phyloP scores from a whole-genome alignment of 2,329 filamentous ascomycete species.

The Raffaelea arxii region DNA sequence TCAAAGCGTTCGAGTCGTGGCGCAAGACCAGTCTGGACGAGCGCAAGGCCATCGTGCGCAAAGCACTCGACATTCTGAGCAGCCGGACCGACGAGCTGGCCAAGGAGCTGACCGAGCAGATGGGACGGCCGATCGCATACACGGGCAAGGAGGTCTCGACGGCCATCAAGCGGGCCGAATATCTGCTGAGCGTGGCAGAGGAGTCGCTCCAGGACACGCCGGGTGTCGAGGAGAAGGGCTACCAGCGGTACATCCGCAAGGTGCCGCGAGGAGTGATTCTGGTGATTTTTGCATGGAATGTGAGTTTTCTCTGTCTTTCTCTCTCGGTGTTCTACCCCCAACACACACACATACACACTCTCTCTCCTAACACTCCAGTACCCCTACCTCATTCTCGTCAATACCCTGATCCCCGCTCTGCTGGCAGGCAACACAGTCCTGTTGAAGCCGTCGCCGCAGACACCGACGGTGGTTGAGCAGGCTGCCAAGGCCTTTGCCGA shows the following conservation, averaged over 20 bases:
- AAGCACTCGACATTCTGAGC: constrained; percentile 61
- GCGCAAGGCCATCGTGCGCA: constrained; percentile 71
- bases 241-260: constrained; percentile 84
- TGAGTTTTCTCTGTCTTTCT: constrained; percentile 34
- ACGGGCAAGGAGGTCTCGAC: constrained; percentile 76
- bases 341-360: not conserved
- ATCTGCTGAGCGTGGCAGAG: constrained; percentile 73
- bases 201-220: constrained; percentile 71
- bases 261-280: constrained; percentile 80
- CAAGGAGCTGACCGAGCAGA: constrained; percentile 81
- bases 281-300: constrained; percentile 93
- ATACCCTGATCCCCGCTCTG: constrained; percentile 85
- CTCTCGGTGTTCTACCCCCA: not conserved
- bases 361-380: constrained; percentile 42
- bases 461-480: constrained; percentile 83
- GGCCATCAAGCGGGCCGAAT: constrained; percentile 75
- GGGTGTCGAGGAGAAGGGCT: constrained; percentile 77
- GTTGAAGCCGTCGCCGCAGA: constrained; percentile 90
- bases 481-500: constrained; percentile 65
- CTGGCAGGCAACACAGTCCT: constrained; percentile 86
- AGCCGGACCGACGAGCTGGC: constrained; percentile 71
- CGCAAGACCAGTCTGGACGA: constrained; percentile 64
- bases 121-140: constrained; percentile 88
- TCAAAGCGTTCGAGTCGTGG: constrained; percentile 67
- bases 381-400: constrained; percentile 86